Percentiles rank a stretch among this genome's conserved stretches.
These are phyloP conservation scores for Pseudogymnoascus verrucosus DNA, from an alignment of 2,329 filamentous ascomycete genomes.

Conservation along the genomic window DNA sequence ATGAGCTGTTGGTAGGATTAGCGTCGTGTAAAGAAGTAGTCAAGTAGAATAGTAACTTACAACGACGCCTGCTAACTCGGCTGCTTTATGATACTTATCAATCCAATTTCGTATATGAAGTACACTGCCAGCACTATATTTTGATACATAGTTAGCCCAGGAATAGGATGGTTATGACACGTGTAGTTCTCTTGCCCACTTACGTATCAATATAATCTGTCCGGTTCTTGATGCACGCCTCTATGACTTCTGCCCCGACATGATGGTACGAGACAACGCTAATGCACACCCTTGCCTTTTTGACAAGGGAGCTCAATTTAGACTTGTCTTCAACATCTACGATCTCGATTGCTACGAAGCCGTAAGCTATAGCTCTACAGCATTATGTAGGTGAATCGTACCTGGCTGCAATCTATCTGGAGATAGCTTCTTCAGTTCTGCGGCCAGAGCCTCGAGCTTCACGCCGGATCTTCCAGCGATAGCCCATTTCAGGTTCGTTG, in stretches of 20 bases:
- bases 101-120: slow-evolving; percentile 14
- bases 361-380: neutral
- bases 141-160: neutral
- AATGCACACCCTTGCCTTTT: slow-evolving; percentile 49
- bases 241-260: slow-evolving; percentile 17
- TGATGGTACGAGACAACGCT: slow-evolving; percentile 20
- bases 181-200: slow-evolving; percentile 3
- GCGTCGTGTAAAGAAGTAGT: neutral
- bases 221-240: slow-evolving; percentile 19
- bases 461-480: slow-evolving; percentile 69
- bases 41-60: slow-evolving; percentile 12
- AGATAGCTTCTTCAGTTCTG: slow-evolving; percentile 58
- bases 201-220: slow-evolving; percentile 21
- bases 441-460: slow-evolving; percentile 63
- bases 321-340: slow-evolving; percentile 36
- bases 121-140: slow-evolving; percentile 10
- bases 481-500: slow-evolving; percentile 78
- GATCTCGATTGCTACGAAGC: slow-evolving; percentile 42
- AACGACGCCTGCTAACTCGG: slow-evolving; percentile 15
- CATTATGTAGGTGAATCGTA: slow-evolving; percentile 30
- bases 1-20: neutral
- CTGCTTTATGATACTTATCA: slow-evolving; percentile 18
- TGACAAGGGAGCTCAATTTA: slow-evolving; percentile 42
- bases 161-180: neutral
- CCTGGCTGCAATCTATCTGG: slow-evolving; percentile 63